Evolutionary conservation across 352 stramenopile genomes (phyloP).

Genomic region (Phytopythium aichiense): DNA sequence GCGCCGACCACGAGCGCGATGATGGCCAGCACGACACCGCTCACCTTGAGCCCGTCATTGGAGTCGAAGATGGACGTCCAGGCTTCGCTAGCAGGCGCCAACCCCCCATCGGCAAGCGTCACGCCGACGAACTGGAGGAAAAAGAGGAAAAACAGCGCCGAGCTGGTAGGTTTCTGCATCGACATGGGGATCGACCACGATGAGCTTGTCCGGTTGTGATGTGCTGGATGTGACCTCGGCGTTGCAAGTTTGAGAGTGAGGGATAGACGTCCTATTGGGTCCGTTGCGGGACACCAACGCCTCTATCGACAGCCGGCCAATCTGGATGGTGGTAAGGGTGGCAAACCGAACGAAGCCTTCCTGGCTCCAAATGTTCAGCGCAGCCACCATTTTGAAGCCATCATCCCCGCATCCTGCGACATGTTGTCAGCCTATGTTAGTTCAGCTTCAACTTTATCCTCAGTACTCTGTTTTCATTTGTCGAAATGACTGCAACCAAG

Average conservation of each 20-base stretch:
- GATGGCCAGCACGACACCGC: constrained; percentile 28
- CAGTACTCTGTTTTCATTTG: constrained; percentile 3
- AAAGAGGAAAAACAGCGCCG: constrained; percentile 6
- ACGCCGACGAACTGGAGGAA: constrained; percentile 3
- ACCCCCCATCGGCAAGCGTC: constrained; percentile 1
- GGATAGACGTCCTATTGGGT: background rate
- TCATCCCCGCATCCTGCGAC: background rate
- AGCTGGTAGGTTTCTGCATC: background rate
- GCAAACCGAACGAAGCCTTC: background rate
- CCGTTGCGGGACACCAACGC: background rate
- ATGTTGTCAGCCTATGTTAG: constrained; percentile 4
- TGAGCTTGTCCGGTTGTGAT: background rate
- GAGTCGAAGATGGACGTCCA: constrained; percentile 31
- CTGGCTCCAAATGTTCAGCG: background rate
- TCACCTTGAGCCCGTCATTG: constrained; percentile 21
- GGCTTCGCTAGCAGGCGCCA: constrained; percentile 12
- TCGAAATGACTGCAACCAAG: background rate
- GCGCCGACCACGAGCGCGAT: constrained; percentile 26
- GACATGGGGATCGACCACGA: background rate
- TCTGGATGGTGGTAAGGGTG: background rate
- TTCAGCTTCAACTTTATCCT: background rate
- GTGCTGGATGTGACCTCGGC: background rate
- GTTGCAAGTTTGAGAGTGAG: background rate
- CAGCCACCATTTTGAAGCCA: background rate
- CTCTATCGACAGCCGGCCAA: background rate